Evolutionary conservation across 2,329 filamentous ascomycete species (phyloP).

Genomic region (Botrytis elliptica): DNA sequence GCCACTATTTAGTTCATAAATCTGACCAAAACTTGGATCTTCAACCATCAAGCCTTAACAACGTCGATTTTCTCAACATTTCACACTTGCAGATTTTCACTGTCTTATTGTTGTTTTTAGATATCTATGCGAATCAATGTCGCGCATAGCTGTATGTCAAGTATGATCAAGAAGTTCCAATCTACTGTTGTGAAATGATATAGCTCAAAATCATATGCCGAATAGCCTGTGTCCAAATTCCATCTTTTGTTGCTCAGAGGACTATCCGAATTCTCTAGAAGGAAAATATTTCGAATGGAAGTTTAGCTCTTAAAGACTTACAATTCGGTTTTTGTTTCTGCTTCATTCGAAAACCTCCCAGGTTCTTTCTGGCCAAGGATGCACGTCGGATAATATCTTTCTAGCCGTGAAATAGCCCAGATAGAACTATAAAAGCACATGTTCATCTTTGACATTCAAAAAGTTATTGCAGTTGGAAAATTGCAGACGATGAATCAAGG

Average conservation of each 20-base stretch:
- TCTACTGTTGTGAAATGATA: background rate
- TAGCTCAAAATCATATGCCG: fast-evolving
- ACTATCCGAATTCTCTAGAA: no score
- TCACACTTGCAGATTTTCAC: background rate
- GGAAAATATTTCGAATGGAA: fast-evolving
- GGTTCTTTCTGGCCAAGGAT: no score
- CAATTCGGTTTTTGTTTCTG: background rate
- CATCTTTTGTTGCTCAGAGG: no score
- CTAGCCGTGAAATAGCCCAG: no score
- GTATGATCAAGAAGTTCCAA: background rate
- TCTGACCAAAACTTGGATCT: background rate
- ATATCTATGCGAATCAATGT: background rate
- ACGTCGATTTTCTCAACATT: background rate
- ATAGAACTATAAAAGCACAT: no score
- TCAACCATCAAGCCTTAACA: background rate
- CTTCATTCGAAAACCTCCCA: background rate
- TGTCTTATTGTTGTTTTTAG: background rate
- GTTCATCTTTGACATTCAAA: no score
- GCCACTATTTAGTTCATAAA: fast-evolving
- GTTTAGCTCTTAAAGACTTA: background rate
- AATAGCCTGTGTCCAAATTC: no score
- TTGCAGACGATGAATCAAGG: no score
- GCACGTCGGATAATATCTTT: no score
- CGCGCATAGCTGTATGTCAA: background rate
- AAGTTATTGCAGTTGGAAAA: no score